Evolutionary conservation across 2,329 filamentous ascomycete species (phyloP).

Genomic region (Teratosphaeria epicoccoides): DNA sequence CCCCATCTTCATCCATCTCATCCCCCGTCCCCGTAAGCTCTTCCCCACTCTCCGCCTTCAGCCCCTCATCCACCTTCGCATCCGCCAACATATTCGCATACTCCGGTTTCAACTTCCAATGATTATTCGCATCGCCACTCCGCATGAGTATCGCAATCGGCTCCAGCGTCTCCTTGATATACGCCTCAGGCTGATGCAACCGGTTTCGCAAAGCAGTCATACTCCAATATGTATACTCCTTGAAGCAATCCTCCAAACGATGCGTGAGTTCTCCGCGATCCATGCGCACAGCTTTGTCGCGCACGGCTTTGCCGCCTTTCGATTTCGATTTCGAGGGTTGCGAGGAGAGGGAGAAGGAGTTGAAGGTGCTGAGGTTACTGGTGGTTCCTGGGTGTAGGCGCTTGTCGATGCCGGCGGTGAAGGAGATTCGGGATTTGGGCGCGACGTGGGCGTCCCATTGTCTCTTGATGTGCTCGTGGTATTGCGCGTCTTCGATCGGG

Average conservation of each 20-base stretch:
- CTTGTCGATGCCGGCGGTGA: constrained; percentile 32
- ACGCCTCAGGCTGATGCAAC: constrained; percentile 83
- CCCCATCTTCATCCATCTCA: constrained; percentile 28
- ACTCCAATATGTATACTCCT: constrained; percentile 83
- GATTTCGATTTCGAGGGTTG: constrained; percentile 15
- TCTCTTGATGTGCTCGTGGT: constrained; percentile 41
- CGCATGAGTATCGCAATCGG: constrained; percentile 75
- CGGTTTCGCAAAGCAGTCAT: constrained; percentile 71
- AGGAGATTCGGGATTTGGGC: constrained; percentile 41
- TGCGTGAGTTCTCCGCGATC: constrained; percentile 81
- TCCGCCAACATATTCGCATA: constrained; percentile 37
- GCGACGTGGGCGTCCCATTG: constrained; percentile 21
- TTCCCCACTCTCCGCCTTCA: constrained; percentile 31
- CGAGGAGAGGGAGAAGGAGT: constrained; percentile 26
- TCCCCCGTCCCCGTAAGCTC: constrained; percentile 24
- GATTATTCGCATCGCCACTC: constrained; percentile 72
- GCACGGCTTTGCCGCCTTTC: constrained; percentile 45
- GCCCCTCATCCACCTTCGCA: constrained; percentile 38
- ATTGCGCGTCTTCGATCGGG: constrained; percentile 57
- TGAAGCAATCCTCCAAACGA: constrained; percentile 72
- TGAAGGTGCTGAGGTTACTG: constrained; percentile 19
- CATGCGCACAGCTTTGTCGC: constrained; percentile 83
- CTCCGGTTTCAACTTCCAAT: constrained; percentile 69
- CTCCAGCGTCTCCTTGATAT: constrained; percentile 73
- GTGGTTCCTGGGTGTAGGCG: constrained; percentile 23